Conservation (phyloP, 208 protist species). For the Crithidia fasciculata region DNA sequence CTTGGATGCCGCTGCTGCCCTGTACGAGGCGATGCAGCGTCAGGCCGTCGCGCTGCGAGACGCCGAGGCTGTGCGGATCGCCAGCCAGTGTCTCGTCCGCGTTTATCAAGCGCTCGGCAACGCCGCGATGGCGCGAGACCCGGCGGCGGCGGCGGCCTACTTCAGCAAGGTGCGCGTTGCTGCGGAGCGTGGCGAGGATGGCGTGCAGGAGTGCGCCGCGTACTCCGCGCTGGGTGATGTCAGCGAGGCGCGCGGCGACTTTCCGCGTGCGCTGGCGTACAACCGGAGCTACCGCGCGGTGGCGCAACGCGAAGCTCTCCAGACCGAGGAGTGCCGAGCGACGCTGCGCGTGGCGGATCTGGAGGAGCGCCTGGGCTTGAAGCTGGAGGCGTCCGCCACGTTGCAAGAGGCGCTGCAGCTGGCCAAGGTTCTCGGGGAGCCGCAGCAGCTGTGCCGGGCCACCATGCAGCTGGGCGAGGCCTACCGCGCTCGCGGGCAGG, state of each 20-base stretch:
- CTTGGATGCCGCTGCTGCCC: conserved; percentile 50
- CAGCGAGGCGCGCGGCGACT: conserved; percentile 71
- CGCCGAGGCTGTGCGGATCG: conserved; percentile 39
- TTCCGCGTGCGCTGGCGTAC: conserved; percentile 72
- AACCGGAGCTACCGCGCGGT: conserved; percentile 68
- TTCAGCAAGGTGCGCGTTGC: conserved; percentile 60
- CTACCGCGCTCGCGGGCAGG: conserved; percentile 54
- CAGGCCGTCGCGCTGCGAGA: conserved; percentile 68
- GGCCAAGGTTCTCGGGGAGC: conserved; percentile 70
- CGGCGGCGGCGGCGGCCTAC: conserved; percentile 40
- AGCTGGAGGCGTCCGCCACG: conserved; percentile 63
- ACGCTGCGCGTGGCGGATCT: conserved; percentile 75
- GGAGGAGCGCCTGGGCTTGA: conserved; percentile 79
- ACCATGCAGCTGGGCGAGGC: conserved; percentile 87
- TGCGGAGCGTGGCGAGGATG: conserved; percentile 47
- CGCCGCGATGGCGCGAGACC: conserved; percentile 30
- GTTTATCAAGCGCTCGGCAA: conserved; percentile 74
- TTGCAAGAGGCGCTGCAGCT: conserved; percentile 69
- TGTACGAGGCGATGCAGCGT: conserved; percentile 73
- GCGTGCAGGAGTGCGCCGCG: conserved; percentile 52
- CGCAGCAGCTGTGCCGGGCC: conserved; percentile 68
- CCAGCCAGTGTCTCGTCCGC: conserved; percentile 65
- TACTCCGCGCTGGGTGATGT: conserved; percentile 77
- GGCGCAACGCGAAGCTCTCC: conserved; percentile 43
- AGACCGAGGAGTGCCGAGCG: conserved; percentile 59